Evolutionary conservation across 2,329 filamentous ascomycete genomes (phyloP), one percentile per base, ranked within the genome.

Genomic region (Pseudogymnoascus sp.): DNA sequence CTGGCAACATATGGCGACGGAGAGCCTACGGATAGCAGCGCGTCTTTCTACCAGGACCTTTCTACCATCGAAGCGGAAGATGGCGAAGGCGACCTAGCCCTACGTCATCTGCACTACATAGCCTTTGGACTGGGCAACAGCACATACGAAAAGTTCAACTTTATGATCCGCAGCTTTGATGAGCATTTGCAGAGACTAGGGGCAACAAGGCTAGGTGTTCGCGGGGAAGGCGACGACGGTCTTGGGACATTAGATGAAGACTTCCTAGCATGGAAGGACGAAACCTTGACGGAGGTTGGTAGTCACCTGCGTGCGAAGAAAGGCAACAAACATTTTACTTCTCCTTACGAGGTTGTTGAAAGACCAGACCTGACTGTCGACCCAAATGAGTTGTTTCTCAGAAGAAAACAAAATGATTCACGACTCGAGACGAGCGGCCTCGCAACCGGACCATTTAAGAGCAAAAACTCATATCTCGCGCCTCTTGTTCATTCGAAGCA

Each of bases 1-100:
- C 63, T 76, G 4, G 71, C 74, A 0, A 77, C 76, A 0, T 77
- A 73, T 45, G 76, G 76, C 14, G 76, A 78, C 60, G 76, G 76
- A 1, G 75, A 77, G n/a, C 74, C 75, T 0, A 74, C 70, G 31
- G 75, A 78, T 49, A 78, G 78, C 58, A 69, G 73, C 0, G 62
- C 64, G 11, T 64, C 62, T 0, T 71, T 76, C 39, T 72, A 70
- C 67, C 68, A 72, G 21, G 74, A 62, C 59, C 39, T 71, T 65
- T 38, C 35, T 38, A 7, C 35, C n/a, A 38, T 38, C 35, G 14
- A 71, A 3, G 65, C 67, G 61, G 68, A 64, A 49, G 63, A 67
- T 14, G 62, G 62, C 4, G 61, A 62, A 39, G 63, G 45, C 11
- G 33, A 19, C 19, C 7, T 6, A 11, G 8, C 41, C 0, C 41